Evolutionary conservation across 73 alveolate species (phyloP).

Genomic region (Halteria grandinella): DNA sequence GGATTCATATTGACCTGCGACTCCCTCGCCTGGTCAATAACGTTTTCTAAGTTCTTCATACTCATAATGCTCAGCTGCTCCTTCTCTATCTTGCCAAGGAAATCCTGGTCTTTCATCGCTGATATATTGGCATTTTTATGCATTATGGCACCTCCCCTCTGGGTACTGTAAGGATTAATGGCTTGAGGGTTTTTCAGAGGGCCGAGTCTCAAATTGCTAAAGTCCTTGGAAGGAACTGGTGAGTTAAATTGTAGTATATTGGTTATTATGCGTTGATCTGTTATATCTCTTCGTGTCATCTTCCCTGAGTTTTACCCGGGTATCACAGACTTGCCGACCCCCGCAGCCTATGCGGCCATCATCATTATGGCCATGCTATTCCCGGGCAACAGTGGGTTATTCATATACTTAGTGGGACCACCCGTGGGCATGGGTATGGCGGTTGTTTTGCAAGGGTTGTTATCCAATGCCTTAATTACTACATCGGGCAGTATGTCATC

Average conservation of each 20-base stretch:
- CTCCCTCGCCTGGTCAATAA: too few species aligned
- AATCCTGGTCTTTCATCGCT: too few species aligned
- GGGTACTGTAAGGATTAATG: too few species aligned
- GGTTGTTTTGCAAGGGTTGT: not conserved
- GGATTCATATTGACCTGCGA: too few species aligned
- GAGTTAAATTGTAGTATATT: slow-evolving; percentile 42
- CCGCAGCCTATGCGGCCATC: not conserved
- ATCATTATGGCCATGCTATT: not conserved
- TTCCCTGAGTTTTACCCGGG: not conserved
- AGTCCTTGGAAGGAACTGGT: slow-evolving; percentile 19
- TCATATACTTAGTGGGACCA: not conserved
- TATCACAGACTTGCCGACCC: not conserved
- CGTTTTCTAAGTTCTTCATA: too few species aligned
- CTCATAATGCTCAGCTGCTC: too few species aligned
- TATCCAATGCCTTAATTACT: not conserved
- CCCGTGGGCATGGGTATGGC: not conserved
- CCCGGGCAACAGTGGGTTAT: not conserved
- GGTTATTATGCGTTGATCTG: slow-evolving; percentile 8
- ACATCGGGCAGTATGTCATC: not conserved
- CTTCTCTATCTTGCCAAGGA: too few species aligned
- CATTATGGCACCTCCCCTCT: too few species aligned
- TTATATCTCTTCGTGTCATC: slow-evolving; percentile 43
- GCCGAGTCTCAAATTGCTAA: slow-evolving; percentile 27
- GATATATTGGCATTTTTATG: too few species aligned
- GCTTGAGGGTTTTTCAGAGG: too few species aligned